phyloP scores from a whole-genome alignment of 331 rosid species.

The Spiraea crenata region DNA sequence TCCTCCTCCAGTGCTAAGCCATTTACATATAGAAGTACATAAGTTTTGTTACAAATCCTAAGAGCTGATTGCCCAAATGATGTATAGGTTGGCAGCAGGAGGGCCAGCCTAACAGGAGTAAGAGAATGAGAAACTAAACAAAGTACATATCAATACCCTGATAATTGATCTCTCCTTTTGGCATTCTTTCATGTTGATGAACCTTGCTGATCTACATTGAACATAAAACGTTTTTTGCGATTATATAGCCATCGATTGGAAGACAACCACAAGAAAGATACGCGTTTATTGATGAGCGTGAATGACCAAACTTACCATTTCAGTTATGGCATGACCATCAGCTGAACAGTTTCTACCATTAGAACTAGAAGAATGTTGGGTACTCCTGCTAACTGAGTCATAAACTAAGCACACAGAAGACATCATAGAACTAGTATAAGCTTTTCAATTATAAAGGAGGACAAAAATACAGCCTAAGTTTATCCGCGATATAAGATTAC shows the following conservation, averaged over 20 bases:
- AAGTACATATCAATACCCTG: conserved; percentile 46
- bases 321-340: conserved; percentile 29
- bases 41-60: conserved; percentile 14
- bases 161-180: conserved; percentile 42
- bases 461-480: neutral
- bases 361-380: conserved; percentile 29
- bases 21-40: neutral
- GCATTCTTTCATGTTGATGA: conserved; percentile 37
- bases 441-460: conserved; percentile 14
- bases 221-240: conserved; percentile 3
- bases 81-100: conserved; percentile 13
- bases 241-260: neutral
- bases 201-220: conserved; percentile 40
- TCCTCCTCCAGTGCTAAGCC: conserved; percentile 17
- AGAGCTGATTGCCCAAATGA: conserved; percentile 10
- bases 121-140: neutral
- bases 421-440: conserved; percentile 11
- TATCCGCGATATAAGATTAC: neutral
- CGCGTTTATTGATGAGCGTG: neutral
- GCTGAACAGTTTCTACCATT: conserved; percentile 35
- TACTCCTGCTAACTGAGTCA: conserved; percentile 43
- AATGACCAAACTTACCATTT: conserved; percentile 45
- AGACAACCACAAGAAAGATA: conserved; percentile 3
- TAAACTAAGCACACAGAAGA: conserved; percentile 30
- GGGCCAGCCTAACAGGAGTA: neutral